phyloP scores from a whole-genome alignment of 305 asterid species.

The Nicotiana rustica region DNA sequence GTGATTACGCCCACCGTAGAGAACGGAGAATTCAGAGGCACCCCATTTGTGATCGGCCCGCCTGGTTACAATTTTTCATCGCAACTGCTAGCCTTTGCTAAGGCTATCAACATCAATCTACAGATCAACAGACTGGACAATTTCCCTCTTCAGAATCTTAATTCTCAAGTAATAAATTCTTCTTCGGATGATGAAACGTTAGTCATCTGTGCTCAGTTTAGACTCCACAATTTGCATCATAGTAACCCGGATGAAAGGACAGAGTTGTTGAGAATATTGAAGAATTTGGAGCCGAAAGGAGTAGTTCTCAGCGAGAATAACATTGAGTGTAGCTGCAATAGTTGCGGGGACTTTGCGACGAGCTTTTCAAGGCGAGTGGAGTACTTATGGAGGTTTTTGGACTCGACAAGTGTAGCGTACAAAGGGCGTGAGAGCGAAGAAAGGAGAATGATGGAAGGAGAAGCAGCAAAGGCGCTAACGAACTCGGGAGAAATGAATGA shows the following conservation, averaged over 20 bases:
- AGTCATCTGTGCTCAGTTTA: slow-evolving; percentile 74
- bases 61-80: slow-evolving; percentile 65
- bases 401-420: slow-evolving; percentile 73
- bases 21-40: slow-evolving; percentile 46
- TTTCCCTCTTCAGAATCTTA: slow-evolving; percentile 63
- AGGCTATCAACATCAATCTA: slow-evolving; percentile 70
- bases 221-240: slow-evolving; percentile 75
- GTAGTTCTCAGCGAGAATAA: slow-evolving; percentile 73
- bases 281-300: slow-evolving; percentile 66
- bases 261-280: slow-evolving; percentile 54
- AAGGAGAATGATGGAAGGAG: slow-evolving; percentile 88
- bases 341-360: slow-evolving; percentile 71
- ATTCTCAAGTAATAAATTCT: slow-evolving; percentile 56
- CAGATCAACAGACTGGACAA: slow-evolving; percentile 72
- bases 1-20: slow-evolving; percentile 54
- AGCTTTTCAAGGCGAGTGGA: slow-evolving; percentile 75
- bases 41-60: slow-evolving; percentile 67
- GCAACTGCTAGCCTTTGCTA: slow-evolving; percentile 66
- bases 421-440: slow-evolving; percentile 86
- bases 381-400: slow-evolving; percentile 75
- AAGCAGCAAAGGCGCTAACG: slow-evolving; percentile 73
- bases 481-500: slow-evolving; percentile 78
- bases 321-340: slow-evolving; percentile 70
- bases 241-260: slow-evolving; percentile 64
- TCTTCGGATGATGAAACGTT: slow-evolving; percentile 60